A percentile compares a stretch with the other conserved stretches of the same genome.
Evolutionary conservation across 2,329 filamentous ascomycete genomes (phyloP).

Genomic region (Chaetomiaceae sp.): DNA sequence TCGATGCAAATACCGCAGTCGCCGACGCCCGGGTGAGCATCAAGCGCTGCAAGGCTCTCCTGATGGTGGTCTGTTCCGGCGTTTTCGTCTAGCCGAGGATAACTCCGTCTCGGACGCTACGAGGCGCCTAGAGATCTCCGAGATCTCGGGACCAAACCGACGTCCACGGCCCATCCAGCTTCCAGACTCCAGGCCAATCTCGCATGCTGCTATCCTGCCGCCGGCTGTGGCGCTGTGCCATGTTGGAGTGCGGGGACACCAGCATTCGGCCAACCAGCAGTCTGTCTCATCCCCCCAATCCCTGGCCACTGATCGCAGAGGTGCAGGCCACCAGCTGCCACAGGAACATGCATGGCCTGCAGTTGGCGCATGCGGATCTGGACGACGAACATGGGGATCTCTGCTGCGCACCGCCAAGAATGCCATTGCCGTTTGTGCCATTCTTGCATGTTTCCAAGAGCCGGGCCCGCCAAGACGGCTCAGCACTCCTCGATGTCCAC

Average conservation of each 20-base stretch:
- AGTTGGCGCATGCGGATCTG: constrained; percentile 9
- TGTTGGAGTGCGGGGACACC: background rate
- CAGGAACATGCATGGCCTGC: background rate
- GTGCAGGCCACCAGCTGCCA: background rate
- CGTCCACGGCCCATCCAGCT: background rate
- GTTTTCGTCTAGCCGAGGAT: constrained; percentile 29
- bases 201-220: no score
- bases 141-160: constrained; percentile 14
- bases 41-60: background rate
- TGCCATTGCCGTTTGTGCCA: constrained; percentile 5
- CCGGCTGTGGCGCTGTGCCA: no score
- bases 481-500: no score
- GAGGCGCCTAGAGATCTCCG: constrained; percentile 3
- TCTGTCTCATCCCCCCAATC: background rate
- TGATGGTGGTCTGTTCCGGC: constrained; percentile 5
- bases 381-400: constrained; percentile 14
- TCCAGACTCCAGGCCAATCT: no score
- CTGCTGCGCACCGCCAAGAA: constrained; percentile 12
- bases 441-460: background rate
- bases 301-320: constrained; percentile 4
- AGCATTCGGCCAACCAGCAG: constrained; percentile 3
- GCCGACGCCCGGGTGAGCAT: constrained; percentile 12
- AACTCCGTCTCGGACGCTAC: constrained; percentile 14
- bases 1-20: constrained; percentile 3
- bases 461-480: constrained; percentile 13